These are phyloP conservation scores for Porcisia hertigi DNA, from an alignment of 208 protist species.

Conservation along the genomic window DNA sequence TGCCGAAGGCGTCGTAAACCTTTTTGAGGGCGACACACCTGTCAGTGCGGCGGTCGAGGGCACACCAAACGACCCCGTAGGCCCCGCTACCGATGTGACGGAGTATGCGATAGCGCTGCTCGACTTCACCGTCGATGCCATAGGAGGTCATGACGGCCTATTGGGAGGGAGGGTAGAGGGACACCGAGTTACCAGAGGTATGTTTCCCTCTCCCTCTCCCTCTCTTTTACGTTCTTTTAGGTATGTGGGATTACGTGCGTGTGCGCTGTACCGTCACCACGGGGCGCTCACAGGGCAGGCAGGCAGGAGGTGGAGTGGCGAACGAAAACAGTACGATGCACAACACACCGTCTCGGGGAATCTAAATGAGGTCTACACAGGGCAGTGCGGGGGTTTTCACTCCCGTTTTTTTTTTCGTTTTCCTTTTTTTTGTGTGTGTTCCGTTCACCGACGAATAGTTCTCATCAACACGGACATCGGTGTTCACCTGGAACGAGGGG, in stretches of 20 bases:
- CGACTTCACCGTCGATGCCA: slow-evolving; percentile 89
- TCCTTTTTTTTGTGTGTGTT: neutral
- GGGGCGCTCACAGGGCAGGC: neutral
- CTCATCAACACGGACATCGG: neutral
- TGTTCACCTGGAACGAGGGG: neutral
- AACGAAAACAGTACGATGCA: neutral
- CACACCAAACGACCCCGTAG: slow-evolving; percentile 96
- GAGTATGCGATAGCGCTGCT: slow-evolving; percentile 93
- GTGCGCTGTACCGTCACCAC: neutral
- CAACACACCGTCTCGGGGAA: neutral
- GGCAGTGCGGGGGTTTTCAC: no score
- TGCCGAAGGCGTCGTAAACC: slow-evolving; percentile 97
- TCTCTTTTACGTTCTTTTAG: neutral
- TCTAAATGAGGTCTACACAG: neutral
- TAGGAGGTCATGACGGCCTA: slow-evolving; percentile 59
- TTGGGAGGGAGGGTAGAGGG: no score
- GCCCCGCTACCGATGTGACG: slow-evolving; percentile 95
- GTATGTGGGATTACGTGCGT: neutral
- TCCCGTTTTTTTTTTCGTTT: neutral
- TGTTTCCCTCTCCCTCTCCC: no score
- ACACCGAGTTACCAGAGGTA: neutral
- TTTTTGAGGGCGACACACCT: slow-evolving; percentile 95
- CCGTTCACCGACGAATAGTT: no score
- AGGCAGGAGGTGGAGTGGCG: neutral
- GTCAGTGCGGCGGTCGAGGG: slow-evolving; percentile 85